Conservation (phyloP, 2,329 filamentous ascomycete species). For the Alternaria novae-zelandiae region DNA sequence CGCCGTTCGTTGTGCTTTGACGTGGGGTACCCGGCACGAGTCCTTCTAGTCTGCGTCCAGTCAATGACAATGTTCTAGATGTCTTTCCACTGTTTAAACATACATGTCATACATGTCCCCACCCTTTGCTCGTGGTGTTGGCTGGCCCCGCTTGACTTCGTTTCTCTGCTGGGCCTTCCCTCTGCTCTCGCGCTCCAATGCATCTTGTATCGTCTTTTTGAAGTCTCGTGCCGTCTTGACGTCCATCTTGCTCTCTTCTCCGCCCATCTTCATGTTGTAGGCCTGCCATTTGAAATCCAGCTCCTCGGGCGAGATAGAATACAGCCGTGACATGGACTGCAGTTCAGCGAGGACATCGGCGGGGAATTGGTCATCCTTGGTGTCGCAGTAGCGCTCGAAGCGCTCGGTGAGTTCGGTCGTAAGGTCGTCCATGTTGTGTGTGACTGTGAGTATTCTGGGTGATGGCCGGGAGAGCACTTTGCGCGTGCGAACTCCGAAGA, state of each 20-base stretch:
- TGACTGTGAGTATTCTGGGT: slow-evolving; percentile 8
- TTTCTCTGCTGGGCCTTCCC: slow-evolving; percentile 67
- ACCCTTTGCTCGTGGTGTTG: slow-evolving; percentile 63
- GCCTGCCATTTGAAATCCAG: slow-evolving; percentile 99
- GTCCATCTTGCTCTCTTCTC: slow-evolving; percentile 74
- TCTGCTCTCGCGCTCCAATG: slow-evolving; percentile 77
- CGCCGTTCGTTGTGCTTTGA: slow-evolving; percentile 47
- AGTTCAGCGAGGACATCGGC: slow-evolving; percentile 82
- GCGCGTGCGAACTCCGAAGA: slow-evolving; percentile 24
- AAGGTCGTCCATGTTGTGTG: slow-evolving; percentile 56
- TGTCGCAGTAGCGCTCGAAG: slow-evolving; percentile 67
- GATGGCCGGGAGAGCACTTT: slow-evolving; percentile 5
- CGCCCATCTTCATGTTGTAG: slow-evolving; percentile 92
- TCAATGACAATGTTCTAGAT: slow-evolving; percentile 9
- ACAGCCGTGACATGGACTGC: slow-evolving; percentile 82
- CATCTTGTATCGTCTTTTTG: slow-evolving; percentile 86
- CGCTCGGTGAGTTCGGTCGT: slow-evolving; percentile 62
- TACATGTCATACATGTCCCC: slow-evolving; percentile 84
- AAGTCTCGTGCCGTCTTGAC: slow-evolving; percentile 76
- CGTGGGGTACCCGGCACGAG: slow-evolving; percentile 55
- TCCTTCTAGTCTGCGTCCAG: slow-evolving; percentile 53
- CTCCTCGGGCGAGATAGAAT: slow-evolving; percentile 81
- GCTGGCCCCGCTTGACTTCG: slow-evolving; percentile 66
- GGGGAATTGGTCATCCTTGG: slow-evolving; percentile 63
- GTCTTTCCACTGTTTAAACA: slow-evolving; percentile 1